Evolutionary conservation across 441 rosid genomes (phyloP), one percentile per base, ranked within the genome.

Genomic region (Erysimum pusillum): DNA sequence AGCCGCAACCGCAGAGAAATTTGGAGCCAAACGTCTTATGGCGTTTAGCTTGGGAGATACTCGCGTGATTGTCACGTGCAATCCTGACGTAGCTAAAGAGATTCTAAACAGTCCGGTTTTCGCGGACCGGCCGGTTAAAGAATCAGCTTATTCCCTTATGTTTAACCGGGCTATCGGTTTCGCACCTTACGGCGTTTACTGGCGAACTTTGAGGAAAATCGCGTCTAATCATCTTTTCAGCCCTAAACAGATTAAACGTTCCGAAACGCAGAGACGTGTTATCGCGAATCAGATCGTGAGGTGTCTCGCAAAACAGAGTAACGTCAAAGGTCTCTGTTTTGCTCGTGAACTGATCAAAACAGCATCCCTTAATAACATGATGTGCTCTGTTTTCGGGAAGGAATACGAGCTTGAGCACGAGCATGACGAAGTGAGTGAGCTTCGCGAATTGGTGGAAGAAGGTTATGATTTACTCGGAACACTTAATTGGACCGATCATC

Each of bases 81-180:
- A 91, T 67, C 91, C 95, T 0, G 96, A 85, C 11, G 94, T 92
- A 3, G 97, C 98, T 4, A 87, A 83, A 77, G 98, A 92, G 73
- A 89, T 94, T 64, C 81, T 92, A 13, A 84, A 80, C 80, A 85
- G 90, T 58, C 80, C 94, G 2, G 92, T 87, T 8, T 92, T 94
- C 9, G 90, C 90, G 0, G 94, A 92, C 83, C 95, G 97, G 3
- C 98, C 97, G 0, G 87, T 87, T 11, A 90, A 94, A 56, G 96
- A 92, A 80, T 90, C 97, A 13, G 97, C 97, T 28, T 86, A 85
- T 11, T 85, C 88, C 28, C 82, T 94, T 35, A 90, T 94, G 98
- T 94, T 94, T 83, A 80, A 86, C 41, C 74, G 97, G 57, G 94
- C 98, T 4, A 94, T 94, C 10, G 98, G 97, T 34, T 94, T 94